These are phyloP conservation scores for Pezicula neosporulosa DNA, from an alignment of 2,329 filamentous ascomycete species.

Conservation along the genomic window DNA sequence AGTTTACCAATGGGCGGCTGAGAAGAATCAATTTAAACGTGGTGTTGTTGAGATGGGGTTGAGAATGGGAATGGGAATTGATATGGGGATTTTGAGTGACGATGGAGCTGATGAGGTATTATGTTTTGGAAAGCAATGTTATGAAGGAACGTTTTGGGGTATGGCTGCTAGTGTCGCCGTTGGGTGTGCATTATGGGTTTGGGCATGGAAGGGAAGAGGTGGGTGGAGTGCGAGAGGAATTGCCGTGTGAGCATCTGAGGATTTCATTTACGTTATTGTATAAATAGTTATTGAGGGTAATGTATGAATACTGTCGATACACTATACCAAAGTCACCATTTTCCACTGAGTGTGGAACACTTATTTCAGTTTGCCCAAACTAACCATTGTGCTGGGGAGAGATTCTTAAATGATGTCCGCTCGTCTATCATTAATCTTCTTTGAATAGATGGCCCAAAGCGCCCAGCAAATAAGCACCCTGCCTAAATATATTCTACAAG, in stretches of 20 bases:
- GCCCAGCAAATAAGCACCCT: too few relatives aligned
- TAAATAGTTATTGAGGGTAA: not conserved
- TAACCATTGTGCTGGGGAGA: too few relatives aligned
- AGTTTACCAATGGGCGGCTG: conserved; percentile 69
- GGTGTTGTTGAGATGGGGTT: conserved; percentile 31
- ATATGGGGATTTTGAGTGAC: too few relatives aligned
- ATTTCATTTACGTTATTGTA: not conserved
- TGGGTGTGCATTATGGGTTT: conserved; percentile 67
- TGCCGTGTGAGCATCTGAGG: conserved; percentile 46
- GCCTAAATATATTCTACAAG: too few relatives aligned
- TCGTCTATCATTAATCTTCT: too few relatives aligned
- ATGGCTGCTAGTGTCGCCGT: conserved; percentile 78
- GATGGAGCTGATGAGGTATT: conserved; percentile 49
- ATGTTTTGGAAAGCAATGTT: conserved; percentile 81
- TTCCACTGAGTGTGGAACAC: too few relatives aligned
- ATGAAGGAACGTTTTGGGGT: conserved; percentile 79
- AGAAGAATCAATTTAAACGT: conserved; percentile 31
- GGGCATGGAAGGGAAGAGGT: conserved; percentile 72
- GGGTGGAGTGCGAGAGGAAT: conserved; percentile 78
- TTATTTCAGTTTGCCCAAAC: too few relatives aligned
- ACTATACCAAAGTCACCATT: too few relatives aligned
- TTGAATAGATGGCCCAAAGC: too few relatives aligned
- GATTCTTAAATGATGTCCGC: too few relatives aligned
- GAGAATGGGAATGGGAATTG: too few relatives aligned
- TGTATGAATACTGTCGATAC: too few relatives aligned